These are phyloP conservation scores for Fagopyrum homotropicum DNA, from an alignment of 148 eudicot genomes.

Conservation along the genomic window DNA sequence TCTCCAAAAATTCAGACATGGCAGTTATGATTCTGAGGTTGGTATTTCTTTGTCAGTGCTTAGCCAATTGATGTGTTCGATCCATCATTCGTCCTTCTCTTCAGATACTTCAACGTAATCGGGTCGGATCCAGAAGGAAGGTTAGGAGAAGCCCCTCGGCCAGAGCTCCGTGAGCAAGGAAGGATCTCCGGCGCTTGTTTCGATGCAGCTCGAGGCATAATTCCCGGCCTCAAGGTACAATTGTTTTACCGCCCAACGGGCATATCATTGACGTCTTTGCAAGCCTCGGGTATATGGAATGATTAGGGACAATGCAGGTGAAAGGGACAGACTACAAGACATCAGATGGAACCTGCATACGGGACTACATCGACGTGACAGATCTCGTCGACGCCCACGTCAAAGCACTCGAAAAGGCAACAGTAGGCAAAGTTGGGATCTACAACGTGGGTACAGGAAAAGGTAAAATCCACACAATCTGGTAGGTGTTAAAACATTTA, in stretches of 20 bases:
- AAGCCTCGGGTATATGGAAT: neutral
- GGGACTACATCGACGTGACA: constrained; percentile 93
- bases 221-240: constrained; percentile 64
- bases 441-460: constrained; percentile 96
- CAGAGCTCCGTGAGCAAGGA: constrained; percentile 91
- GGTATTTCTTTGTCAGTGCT: neutral
- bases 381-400: constrained; percentile 98
- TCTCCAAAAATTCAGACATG: constrained; percentile 64
- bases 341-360: constrained; percentile 72
- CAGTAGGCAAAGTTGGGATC: constrained; percentile 72
- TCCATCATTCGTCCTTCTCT: neutral
- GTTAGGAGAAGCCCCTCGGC: constrained; percentile 95
- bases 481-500: neutral
- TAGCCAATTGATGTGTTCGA: neutral
- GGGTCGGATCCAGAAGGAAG: constrained; percentile 97
- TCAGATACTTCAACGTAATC: constrained; percentile 93
- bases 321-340: constrained; percentile 90
- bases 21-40: constrained; percentile 93
- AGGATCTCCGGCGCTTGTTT: constrained; percentile 98
- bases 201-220: constrained; percentile 96
- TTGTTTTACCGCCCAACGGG: neutral
- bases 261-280: neutral
- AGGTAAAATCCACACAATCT: constrained; percentile 30
- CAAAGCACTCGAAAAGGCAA: constrained; percentile 84
- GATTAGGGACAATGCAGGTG: constrained; percentile 39